phyloP scores from a whole-genome alignment of 352 stramenopile species.

The Pythium aphanidermatum region DNA sequence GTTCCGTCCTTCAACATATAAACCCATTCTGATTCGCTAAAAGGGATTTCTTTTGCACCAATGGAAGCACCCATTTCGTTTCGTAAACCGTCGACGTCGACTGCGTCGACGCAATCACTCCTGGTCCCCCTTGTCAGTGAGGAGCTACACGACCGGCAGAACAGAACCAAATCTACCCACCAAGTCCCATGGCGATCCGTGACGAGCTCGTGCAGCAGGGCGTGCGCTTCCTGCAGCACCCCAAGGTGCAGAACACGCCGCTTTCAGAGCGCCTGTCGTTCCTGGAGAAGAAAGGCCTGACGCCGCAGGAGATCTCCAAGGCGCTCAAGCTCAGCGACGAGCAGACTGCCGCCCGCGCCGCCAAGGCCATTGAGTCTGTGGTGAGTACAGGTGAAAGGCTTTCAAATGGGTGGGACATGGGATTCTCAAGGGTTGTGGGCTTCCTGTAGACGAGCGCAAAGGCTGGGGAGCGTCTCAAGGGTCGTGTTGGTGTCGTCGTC shows the following conservation, averaged over 20 bases:
- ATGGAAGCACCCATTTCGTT: too few relatives aligned
- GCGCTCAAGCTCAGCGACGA: conserved; percentile 66
- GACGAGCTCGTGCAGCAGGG: conserved; percentile 64
- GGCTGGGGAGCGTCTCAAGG: conserved; percentile 45
- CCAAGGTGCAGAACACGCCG: conserved; percentile 69
- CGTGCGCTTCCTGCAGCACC: conserved; percentile 74
- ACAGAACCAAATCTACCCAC: conserved; percentile 1
- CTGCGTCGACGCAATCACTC: too few relatives aligned
- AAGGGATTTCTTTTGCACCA: too few relatives aligned
- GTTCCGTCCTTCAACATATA: too few relatives aligned
- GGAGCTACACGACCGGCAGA: too few relatives aligned
- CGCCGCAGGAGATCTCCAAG: conserved; percentile 53
- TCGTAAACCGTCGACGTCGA: too few relatives aligned
- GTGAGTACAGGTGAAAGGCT: too few relatives aligned
- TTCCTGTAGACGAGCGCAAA: conserved; percentile 49
- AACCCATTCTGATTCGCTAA: too few relatives aligned
- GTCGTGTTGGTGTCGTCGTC: conserved; percentile 51
- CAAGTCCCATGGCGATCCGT: conserved; percentile 30
- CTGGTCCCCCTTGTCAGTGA: too few relatives aligned
- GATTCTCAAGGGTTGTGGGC: too few relatives aligned
- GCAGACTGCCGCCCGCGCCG: conserved; percentile 38
- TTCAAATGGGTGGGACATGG: too few relatives aligned
- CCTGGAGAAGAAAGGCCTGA: conserved; percentile 73
- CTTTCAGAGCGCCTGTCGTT: conserved; percentile 66
- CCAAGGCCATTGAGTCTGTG: conserved; percentile 55